Evolutionary conservation across 2,329 filamentous ascomycete genomes (phyloP).

Genomic region (Diaporthe sp.): DNA sequence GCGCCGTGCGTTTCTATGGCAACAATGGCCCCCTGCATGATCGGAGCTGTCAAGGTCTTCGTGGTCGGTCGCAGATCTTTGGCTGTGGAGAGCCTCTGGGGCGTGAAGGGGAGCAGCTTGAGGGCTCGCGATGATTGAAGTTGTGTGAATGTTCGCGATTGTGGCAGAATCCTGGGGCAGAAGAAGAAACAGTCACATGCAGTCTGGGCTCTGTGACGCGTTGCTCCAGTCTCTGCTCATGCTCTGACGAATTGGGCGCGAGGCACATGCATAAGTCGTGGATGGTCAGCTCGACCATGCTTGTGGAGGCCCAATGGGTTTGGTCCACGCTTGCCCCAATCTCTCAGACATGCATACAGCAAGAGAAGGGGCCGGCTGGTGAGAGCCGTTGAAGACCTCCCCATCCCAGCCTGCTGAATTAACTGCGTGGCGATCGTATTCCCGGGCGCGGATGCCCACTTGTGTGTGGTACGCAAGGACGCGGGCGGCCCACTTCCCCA

Average conservation of each 20-base stretch:
- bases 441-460: conserved; percentile 3
- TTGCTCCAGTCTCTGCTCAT: not conserved
- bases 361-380: conserved; percentile 43
- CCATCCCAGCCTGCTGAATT: conserved; percentile 28
- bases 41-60: conserved; percentile 23
- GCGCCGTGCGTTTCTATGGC: conserved; percentile 37
- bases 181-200: conserved; percentile 6
- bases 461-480: not conserved
- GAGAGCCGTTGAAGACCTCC: conserved; percentile 29
- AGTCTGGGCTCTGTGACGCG: not conserved
- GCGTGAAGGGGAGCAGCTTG: not conserved
- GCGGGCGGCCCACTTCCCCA: conserved; percentile 34
- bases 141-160: not conserved
- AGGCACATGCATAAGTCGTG: conserved; percentile 40
- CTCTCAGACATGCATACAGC: conserved; percentile 35
- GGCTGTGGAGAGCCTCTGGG: conserved; percentile 34
- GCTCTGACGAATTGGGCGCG: conserved; percentile 26
- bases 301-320: conserved; percentile 43
- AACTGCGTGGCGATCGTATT: conserved; percentile 5
- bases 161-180: not conserved
- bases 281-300: conserved; percentile 36
- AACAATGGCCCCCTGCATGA: conserved; percentile 31
- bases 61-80: conserved; percentile 31
- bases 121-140: not conserved
- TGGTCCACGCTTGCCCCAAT: conserved; percentile 43